A percentile compares a stretch with the other conserved stretches of the same genome.
phyloP scores from a whole-genome alignment of 2,329 filamentous ascomycete species.

The Penicillium sp. region DNA sequence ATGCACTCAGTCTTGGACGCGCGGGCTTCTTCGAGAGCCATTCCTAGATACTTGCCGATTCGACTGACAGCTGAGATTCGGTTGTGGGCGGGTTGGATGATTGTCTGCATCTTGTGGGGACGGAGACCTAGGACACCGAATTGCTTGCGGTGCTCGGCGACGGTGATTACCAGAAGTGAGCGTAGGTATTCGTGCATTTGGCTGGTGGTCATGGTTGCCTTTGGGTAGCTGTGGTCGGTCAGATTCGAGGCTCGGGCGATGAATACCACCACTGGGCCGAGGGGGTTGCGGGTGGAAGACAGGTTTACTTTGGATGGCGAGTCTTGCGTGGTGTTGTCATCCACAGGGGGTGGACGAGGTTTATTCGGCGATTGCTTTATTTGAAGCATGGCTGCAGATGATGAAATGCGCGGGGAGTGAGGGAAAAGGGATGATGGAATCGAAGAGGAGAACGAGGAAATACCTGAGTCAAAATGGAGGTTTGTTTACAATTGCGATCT shows the following conservation, averaged over 20 bases:
- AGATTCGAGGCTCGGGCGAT: conserved; percentile 2
- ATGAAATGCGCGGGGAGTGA: background rate
- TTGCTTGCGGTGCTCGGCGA: conserved; percentile 3
- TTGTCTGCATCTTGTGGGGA: conserved; percentile 5
- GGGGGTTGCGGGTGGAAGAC: background rate
- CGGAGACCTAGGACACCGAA: background rate
- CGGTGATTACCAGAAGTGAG: background rate
- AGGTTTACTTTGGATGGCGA: background rate
- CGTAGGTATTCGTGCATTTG: conserved; percentile 10
- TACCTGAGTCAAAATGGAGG: background rate
- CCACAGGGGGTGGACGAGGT: background rate
- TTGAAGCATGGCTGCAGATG: background rate
- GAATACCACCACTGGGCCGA: conserved; percentile 1
- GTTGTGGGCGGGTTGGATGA: background rate
- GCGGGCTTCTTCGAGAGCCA: conserved; percentile 4
- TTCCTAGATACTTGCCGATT: background rate
- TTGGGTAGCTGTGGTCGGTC: background rate
- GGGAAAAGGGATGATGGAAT: no score
- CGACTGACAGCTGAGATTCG: background rate
- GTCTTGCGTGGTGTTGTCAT: background rate
- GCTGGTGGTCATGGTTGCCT: background rate
- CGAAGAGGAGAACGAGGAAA: background rate
- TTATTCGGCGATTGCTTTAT: background rate
- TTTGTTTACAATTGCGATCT: background rate
- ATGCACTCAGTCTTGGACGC: background rate